Conservation (phyloP, 176 grass and related monocot species). For the Puya raimondii region DNA sequence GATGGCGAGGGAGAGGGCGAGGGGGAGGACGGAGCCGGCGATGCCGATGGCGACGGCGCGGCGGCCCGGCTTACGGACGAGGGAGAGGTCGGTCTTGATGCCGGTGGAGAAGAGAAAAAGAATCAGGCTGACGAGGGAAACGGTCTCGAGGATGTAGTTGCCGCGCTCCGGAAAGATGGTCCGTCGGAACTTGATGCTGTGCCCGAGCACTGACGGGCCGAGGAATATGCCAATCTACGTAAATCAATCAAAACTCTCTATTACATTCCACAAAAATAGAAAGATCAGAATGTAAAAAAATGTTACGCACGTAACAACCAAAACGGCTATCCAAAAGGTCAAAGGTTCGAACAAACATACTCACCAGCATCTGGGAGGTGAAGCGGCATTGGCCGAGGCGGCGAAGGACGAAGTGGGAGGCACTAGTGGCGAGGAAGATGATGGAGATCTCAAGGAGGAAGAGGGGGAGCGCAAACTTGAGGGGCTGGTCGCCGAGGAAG, state of each 20-base stretch:
- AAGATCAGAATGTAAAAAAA: not conserved
- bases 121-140: constrained; percentile 50
- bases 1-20: constrained; percentile 24
- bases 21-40: constrained; percentile 40
- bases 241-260: not conserved
- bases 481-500: constrained; percentile 56
- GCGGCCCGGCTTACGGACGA: constrained; percentile 35
- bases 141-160: constrained; percentile 43
- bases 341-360: not conserved
- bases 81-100: constrained; percentile 56
- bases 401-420: constrained; percentile 29
- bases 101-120: constrained; percentile 71
- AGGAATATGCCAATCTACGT: constrained; percentile 43
- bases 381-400: constrained; percentile 43
- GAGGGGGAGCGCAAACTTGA: constrained; percentile 48
- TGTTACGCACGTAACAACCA: not conserved
- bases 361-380: constrained; percentile 52
- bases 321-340: not conserved
- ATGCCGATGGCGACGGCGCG: constrained; percentile 45
- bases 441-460: constrained; percentile 58
- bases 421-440: constrained; percentile 46
- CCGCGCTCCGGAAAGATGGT: constrained; percentile 48
- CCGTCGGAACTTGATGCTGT: constrained; percentile 17
- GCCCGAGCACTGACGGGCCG: constrained; percentile 41
- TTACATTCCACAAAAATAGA: too few species aligned